Evolutionary conservation across 352 stramenopile genomes (phyloP).

Genomic region (Nothophytophthora sp.): DNA sequence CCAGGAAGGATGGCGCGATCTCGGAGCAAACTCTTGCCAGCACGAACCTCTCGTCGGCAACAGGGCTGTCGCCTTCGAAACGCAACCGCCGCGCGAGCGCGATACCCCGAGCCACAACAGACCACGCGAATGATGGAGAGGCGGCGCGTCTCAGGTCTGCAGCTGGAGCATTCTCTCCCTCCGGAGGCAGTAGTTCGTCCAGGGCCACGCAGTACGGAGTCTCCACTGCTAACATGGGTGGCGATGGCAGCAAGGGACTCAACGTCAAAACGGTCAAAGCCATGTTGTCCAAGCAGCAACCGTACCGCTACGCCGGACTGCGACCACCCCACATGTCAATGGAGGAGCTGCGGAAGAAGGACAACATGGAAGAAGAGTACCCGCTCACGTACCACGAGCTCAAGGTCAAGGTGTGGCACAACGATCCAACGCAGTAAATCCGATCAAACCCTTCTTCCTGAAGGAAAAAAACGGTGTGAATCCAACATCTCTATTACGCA

Average conservation of each 20-base stretch:
- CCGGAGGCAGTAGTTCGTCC: neutral
- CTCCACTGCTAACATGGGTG: neutral
- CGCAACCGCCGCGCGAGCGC: conserved; percentile 18
- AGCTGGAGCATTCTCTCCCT: neutral
- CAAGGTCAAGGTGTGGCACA: conserved; percentile 82
- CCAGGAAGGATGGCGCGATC: conserved; percentile 26
- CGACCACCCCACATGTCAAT: conserved; percentile 70
- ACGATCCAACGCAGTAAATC: conserved; percentile 30
- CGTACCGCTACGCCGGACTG: conserved; percentile 69
- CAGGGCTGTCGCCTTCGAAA: conserved; percentile 8
- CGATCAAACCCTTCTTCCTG: neutral
- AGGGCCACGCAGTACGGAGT: conserved; percentile 10
- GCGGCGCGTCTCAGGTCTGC: conserved; percentile 7
- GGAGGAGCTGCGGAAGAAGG: conserved; percentile 81
- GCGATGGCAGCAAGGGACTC: conserved; percentile 20
- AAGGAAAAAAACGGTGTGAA: neutral
- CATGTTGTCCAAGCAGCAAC: conserved; percentile 63
- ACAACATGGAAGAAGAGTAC: conserved; percentile 86
- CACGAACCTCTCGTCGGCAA: conserved; percentile 4
- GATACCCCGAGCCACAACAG: neutral
- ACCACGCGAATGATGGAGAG: conserved; percentile 4
- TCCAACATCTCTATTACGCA: conserved; percentile 35
- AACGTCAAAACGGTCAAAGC: conserved; percentile 35
- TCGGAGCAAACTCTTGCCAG: conserved; percentile 2
- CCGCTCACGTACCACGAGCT: conserved; percentile 87